Evolutionary conservation across 2,329 filamentous ascomycete species (phyloP).

Genomic region (Dactylonectria estremocensis): DNA sequence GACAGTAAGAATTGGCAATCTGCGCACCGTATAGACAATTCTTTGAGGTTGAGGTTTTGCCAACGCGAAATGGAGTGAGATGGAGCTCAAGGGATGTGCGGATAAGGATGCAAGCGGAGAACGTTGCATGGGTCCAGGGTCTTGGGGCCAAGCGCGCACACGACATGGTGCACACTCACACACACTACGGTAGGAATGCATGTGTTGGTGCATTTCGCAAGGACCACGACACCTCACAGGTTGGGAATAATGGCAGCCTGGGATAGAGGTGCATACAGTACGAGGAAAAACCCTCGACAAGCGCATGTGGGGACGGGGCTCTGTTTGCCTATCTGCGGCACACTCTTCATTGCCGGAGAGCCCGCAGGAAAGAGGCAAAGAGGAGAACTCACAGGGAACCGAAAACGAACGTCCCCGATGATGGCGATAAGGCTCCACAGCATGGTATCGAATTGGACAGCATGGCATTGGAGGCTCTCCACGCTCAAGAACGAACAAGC

Average conservation of each 20-base stretch:
- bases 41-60: constrained; percentile 45
- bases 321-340: background rate
- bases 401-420: background rate
- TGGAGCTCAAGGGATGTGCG: constrained; percentile 37
- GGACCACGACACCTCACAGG: background rate
- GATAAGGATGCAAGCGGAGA: constrained; percentile 46
- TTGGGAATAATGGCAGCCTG: background rate
- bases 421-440: constrained; percentile 10
- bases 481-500: background rate
- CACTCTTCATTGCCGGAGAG: background rate
- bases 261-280: background rate
- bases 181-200: constrained; percentile 23
- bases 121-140: constrained; percentile 4
- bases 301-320: constrained; percentile 42
- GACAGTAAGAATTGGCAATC: constrained; percentile 39
- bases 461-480: background rate
- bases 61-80: constrained; percentile 29
- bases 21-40: constrained; percentile 51
- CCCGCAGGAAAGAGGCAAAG: background rate
- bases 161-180: constrained; percentile 6
- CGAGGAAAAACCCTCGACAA: constrained; percentile 32
- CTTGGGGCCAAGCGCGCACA: constrained; percentile 5
- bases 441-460: constrained; percentile 20
- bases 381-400: no score
- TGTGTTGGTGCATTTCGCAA: constrained; percentile 12